Base-by-base conservation (phyloP, 768 basidiomycete genomes). In the Lentinula edodes region DNA sequence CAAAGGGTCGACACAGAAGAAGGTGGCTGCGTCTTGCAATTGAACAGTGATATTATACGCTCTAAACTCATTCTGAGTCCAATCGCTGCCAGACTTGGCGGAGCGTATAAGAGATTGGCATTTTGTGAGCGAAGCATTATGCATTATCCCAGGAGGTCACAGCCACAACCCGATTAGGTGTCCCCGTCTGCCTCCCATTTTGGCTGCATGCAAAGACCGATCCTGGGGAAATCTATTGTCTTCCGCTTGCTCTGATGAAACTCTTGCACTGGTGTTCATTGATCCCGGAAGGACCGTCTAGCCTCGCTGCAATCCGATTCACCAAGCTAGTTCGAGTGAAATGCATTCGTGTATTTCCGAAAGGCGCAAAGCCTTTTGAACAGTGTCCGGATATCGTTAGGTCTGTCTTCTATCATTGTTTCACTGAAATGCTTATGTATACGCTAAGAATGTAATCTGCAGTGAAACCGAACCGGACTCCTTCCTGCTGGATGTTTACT, bases 251-350 rank as follows among this genome's bases (percentile, higher is more conserved):
- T 54, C 53, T 36, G n/a, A 81, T 80, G 78, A 75, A 76, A 63
- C 79, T 93, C 43, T 70, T 92, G 66, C 85, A 88, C 66, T 91
- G 87, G 85, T 85, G 81, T 51, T 84, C 81, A 32, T 72, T 93
- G 58, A 72, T 76, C 32, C 88, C 90, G 1, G 73, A 82, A 42
- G 83, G 81, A 8, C 76, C 80, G 1, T 83, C 82, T 5, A 77
- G 79, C 60, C 71, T 91, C 18, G 86, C 88, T 34, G 89, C 90
- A 1, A 74, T 92, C 41, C 82, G 90, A n/a, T 92, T 91, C 69
- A 72, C 83, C 0, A 78, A 79, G 0, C 85, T 89, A 0, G 83
- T 91, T 18, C 83, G 83, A 61, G 80, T 93, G n/a, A 79, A 83
- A 2, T 83, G 81, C 0, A 79, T 93, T 61, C 78, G 83, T 53